Base-by-base conservation (phyloP, 2,329 filamentous ascomycete genomes). In the Botrytis paeoniae region DNA sequence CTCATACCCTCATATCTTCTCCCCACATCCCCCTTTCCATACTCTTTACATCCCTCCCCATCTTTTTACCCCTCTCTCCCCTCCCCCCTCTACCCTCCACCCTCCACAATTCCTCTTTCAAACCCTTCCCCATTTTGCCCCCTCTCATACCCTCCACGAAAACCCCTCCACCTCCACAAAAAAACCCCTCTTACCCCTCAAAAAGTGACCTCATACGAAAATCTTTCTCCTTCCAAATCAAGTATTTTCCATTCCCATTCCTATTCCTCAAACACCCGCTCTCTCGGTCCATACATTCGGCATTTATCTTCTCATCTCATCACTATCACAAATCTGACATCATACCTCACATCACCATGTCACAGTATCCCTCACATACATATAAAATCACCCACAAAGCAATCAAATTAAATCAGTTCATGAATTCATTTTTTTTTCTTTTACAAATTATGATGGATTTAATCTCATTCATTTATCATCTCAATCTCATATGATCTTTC, bases 381-480 rank as follows among this genome's bases (percentile, higher is more conserved):
- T 48, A 65, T 62, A 62, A 62, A 39, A 63, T 63, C 37, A 37
- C 32, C 25, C 45, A 48, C 29, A 41, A 51, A 68, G 9, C 5
- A 51, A n/a, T 51, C 48, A 51, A 43, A 41, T 41, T 4, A 41
- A n/a, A 51, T 51, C 48, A n/a, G 1, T 51, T 51, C 48, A 51
- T 51, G 48, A 51, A 51, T n/a, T 51, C 25, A 51, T 37, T n/a
- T 51, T 51, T 25, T 51, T n/a, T n/a, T 51, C 48, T 22, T 69
- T 35, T 29, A 29, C 51, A 54, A n/a, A 54, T 54, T 41, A 22
- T 69, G 25, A 69, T 57, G 37, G n/a, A 57, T 57, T 69, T n/a
- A 37, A 16, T 51, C 32, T 66, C 63, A 66, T 66, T 66, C 63
- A 66, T 66, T 51, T 66, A 66, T 66, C 63, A 66, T 66, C 63